phyloP scores from a whole-genome alignment of 1,284 basidiomycete species.

The Ceratobasidium sp. region DNA sequence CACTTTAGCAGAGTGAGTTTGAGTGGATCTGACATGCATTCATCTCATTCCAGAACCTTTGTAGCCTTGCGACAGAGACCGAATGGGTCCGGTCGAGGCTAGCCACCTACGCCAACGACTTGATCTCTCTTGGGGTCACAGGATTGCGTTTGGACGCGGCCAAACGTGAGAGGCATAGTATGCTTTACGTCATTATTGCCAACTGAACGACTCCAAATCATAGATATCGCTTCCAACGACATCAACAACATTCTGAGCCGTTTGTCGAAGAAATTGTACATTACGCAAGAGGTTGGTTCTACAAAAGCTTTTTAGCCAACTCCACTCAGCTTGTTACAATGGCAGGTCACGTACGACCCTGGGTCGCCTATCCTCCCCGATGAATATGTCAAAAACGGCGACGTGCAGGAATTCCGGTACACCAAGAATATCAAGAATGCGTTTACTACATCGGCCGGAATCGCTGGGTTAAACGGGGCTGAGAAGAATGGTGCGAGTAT shows the following conservation, averaged over 20 bases:
- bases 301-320: background rate
- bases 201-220: background rate
- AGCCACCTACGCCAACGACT: conserved; percentile 71
- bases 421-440: conserved; percentile 68
- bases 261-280: conserved; percentile 39
- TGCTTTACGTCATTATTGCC: background rate
- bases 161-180: conserved; percentile 69
- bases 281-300: conserved; percentile 48
- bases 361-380: conserved; percentile 42
- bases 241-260: conserved; percentile 48
- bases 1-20: background rate
- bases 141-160: conserved; percentile 77
- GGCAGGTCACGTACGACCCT: conserved; percentile 44
- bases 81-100: conserved; percentile 69
- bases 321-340: background rate
- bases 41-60: conserved; percentile 15
- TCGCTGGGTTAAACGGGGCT: conserved; percentile 68
- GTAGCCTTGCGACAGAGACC: conserved; percentile 67
- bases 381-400: conserved; percentile 46
- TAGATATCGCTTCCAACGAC: conserved; percentile 48
- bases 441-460: conserved; percentile 66
- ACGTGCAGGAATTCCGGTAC: conserved; percentile 68
- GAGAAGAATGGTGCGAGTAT: conserved; percentile 64
- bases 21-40: conserved; percentile 50
- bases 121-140: conserved; percentile 73